Evolutionary conservation across 345 rosid species (phyloP).

Genomic region (Melaleuca quinquenervia): DNA sequence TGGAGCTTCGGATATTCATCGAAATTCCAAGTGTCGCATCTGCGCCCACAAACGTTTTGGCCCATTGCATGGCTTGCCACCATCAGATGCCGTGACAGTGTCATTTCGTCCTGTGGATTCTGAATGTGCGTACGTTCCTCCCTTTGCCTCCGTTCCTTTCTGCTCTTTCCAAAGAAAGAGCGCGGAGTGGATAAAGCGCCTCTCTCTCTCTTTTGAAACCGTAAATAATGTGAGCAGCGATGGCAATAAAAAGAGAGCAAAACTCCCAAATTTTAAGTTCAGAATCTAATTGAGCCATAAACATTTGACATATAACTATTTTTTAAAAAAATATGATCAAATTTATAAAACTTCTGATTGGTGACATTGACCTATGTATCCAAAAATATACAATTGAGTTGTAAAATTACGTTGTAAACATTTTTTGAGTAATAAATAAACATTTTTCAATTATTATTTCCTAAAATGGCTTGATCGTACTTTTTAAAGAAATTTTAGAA

Average conservation of each 20-base stretch:
- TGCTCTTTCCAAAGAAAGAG: background rate
- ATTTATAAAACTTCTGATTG: rapidly evolving
- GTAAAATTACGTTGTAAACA: no score
- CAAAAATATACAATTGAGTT: background rate
- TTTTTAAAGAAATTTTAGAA: background rate
- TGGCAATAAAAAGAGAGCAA: background rate
- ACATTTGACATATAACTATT: background rate
- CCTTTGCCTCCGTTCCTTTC: background rate
- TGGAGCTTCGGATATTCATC: background rate
- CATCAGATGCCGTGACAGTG: background rate
- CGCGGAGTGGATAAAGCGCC: background rate
- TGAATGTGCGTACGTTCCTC: background rate
- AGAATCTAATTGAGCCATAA: background rate
- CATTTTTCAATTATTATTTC: no score
- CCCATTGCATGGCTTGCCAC: background rate
- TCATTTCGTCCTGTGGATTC: background rate
- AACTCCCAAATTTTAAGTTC: background rate
- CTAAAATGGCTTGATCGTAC: no score
- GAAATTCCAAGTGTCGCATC: background rate
- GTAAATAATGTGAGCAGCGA: background rate
- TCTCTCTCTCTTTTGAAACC: background rate
- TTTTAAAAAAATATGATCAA: rapidly evolving
- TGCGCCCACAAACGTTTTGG: background rate
- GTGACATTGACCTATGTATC: background rate
- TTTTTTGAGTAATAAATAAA: no score